Conservation (phyloP, 768 basidiomycete species). For the Tylopilus subfusipes region DNA sequence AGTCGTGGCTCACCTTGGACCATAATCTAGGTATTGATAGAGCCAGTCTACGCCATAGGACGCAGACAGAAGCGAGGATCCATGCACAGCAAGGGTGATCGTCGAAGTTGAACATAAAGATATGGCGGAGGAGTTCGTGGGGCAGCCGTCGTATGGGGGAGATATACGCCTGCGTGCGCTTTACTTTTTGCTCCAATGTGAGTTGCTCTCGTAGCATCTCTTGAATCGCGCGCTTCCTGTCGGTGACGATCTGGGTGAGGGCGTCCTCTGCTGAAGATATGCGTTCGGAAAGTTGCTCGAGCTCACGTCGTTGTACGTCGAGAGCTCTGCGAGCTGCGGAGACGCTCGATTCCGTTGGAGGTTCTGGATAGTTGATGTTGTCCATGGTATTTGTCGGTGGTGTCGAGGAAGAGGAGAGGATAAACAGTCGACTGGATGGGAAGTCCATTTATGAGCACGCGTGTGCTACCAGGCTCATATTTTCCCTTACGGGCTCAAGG, state of each 20-base stretch:
- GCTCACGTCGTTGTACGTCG: conserved; percentile 23
- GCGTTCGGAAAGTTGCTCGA: conserved; percentile 37
- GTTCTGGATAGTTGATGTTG: conserved; percentile 43
- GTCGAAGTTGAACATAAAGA: conserved; percentile 69
- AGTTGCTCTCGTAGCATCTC: conserved; percentile 50
- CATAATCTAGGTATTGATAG: conserved; percentile 67
- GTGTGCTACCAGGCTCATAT: conserved; percentile 3
- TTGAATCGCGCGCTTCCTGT: conserved; percentile 50
- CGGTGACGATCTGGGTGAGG: conserved; percentile 56
- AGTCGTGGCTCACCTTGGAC: conserved; percentile 60
- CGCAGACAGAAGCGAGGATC: conserved; percentile 68
- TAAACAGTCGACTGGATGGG: conserved; percentile 16
- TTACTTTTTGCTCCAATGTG: conserved; percentile 46
- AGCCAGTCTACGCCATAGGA: conserved; percentile 61
- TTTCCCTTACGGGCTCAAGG: background rate
- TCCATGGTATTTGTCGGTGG: conserved; percentile 28
- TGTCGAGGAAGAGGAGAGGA: conserved; percentile 8
- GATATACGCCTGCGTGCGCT: conserved; percentile 58
- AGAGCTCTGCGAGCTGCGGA: conserved; percentile 51
- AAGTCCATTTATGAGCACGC: conserved; percentile 25
- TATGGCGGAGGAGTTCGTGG: conserved; percentile 65
- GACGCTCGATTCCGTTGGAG: conserved; percentile 55
- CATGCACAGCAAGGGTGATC: conserved; percentile 72
- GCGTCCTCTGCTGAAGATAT: conserved; percentile 53
- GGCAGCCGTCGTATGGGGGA: conserved; percentile 72